Base-by-base conservation (phyloP, 768 basidiomycete genomes). In the Suillus placidus region DNA sequence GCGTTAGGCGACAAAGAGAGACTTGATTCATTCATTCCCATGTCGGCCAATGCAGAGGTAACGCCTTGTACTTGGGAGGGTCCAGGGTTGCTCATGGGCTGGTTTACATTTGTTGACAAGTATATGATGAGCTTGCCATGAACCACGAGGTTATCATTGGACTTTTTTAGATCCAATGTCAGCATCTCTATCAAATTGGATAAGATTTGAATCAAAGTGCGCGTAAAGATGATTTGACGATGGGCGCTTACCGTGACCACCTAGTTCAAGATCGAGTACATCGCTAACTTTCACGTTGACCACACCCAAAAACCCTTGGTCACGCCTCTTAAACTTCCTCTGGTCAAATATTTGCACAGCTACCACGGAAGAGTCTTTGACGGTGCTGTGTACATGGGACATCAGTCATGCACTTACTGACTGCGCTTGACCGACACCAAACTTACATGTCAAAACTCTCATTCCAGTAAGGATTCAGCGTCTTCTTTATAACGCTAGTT, bases 341-440 rank as follows among this genome's bases (percentile, higher is more conserved):
- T 99, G 97, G 80, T 99, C 97, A 71, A 99, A 99, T 72, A 99
- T 97, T 80, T 99, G 97, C 1, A 99, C 96, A 6, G 95, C 94
- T 65, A 99, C 87, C 57, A 99, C 93, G 20, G 96, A 98, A n/a
- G 93, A 94, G 71, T 99, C 97, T 77, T 95, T 97, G 75, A 97
- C 97, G 61, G 87, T 93, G 70, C 96, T 98, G 71, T 32, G 49
- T 62, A 63, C 63, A 67, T 66, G 60, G 16, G 58, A 9, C 32
- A 42, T 45, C 6, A 20, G 26, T 65, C 37, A 52, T 32, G 58
- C 37, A 49, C 32, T 30, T 47, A 60, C 7, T 54, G 9, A 23
- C 32, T 12, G 32, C 57, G 14, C 45, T 32, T 40, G 20, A 60
- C 58, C 26, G 30, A 49, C 20, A 14, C 7, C 45, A 7, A 6